Conservation (phyloP, 2,329 filamentous ascomycete genomes). For the Botrytis byssoidea region DNA sequence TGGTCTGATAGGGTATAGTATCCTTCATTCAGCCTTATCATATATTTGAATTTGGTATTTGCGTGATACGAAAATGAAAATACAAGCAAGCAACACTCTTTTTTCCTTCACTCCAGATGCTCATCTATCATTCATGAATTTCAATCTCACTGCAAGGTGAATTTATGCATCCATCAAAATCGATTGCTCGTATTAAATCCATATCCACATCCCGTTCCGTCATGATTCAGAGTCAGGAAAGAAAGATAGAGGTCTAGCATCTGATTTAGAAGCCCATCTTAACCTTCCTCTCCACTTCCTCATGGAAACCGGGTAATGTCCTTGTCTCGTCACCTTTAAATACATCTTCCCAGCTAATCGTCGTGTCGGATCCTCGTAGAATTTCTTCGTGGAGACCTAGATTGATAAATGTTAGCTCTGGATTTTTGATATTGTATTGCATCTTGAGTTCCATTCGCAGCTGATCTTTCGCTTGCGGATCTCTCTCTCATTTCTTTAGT, state of each 20-base stretch:
- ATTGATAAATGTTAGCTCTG: not conserved
- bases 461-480: not conserved
- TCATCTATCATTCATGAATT: not conserved
- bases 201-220: not conserved
- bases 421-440: not conserved
- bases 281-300: constrained; percentile 91
- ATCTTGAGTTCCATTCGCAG: not conserved
- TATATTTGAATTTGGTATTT: not conserved
- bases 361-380: constrained; percentile 72
- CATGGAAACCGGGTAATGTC: constrained; percentile 71
- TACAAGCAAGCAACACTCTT: not conserved
- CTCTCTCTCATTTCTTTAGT: not conserved
- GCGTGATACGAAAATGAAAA: not conserved
- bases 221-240: constrained; percentile 17
- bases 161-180: not conserved
- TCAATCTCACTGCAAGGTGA: not conserved
- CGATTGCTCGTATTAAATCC: not conserved
- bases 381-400: constrained; percentile 81
- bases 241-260: not conserved
- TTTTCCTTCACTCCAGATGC: not conserved
- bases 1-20: too few species aligned
- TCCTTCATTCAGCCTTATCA: not conserved
- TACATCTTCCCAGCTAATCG: constrained; percentile 90
- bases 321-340: constrained; percentile 76
- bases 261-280: constrained; percentile 57